Evolutionary conservation across 768 basidiomycete genomes (phyloP), one percentile per base, ranked within the genome.

Genomic region (Boletus reticuloceps): DNA sequence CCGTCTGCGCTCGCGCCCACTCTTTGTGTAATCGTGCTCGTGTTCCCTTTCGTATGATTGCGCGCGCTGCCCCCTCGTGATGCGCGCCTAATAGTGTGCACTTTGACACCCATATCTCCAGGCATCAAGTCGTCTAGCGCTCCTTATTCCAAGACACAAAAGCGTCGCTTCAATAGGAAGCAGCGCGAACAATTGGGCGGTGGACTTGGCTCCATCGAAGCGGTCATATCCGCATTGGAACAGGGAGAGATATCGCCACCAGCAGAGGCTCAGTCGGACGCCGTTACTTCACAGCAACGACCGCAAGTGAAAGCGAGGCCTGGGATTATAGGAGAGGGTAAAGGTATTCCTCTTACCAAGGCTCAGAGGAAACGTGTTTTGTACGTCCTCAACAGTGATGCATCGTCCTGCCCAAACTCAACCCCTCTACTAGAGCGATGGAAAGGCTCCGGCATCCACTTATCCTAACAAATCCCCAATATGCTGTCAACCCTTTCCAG

Each of bases 141-240:
- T 1, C 82, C 83, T 19, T 84, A 87, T 64, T 91, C 89, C 0
- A 91, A 85, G 69, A 86, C 83, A 19, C 89, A 91, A 64, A 74
- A 72, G 42, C 81, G 88, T 22, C 82, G 89, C 31, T 63, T 86
- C 64, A 90, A 89, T 65, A 83, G 83, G 61, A 89, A 83, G 64
- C 83, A 79, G 47, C 84, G 78, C 51, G 84, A 85, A 64, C 79
- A 85, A 61, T 60, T 84, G 20, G 80, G 74, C 1, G 77, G 77
- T 49, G 79, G 80, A 11, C 67, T 84, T 50, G 69, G 73, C 36
- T 79, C 80, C 29, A 78, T 85, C 41, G 76, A 81, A 55, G 70
- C 69, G 8, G 85, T 78, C n/a, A 76, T 89, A 57, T 75, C 78
- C 29, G 75, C 79, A 19, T 68, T 89, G 25, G 81, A 81, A 49